phyloP scores from a whole-genome alignment of 164 flowering plant genomes.

The Berberis thunbergii region DNA sequence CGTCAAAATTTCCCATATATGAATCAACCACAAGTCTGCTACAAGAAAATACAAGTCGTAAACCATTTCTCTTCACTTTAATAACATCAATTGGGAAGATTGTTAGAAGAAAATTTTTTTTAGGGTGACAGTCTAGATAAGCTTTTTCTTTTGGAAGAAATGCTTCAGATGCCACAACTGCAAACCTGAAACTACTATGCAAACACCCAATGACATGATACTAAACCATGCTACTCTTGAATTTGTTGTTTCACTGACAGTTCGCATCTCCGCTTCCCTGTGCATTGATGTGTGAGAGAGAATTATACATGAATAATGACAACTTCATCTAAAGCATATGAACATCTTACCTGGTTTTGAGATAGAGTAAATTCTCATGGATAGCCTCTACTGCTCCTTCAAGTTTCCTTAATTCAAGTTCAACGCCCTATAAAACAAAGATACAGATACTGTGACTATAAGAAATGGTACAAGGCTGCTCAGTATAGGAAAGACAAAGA shows the following conservation, averaged over 20 bases:
- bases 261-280: slow-evolving; percentile 78
- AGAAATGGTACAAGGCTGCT: background rate
- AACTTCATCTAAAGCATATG: background rate
- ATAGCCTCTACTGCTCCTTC: slow-evolving; percentile 91
- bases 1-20: background rate
- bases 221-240: slow-evolving; percentile 75
- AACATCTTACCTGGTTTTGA: slow-evolving; percentile 52
- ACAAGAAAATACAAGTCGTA: slow-evolving; percentile 5
- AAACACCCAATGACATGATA: slow-evolving; percentile 69
- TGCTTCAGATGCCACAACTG: slow-evolving; percentile 75
- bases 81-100: background rate
- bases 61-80: background rate
- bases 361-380: slow-evolving; percentile 72
- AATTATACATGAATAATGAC: background rate
- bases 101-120: slow-evolving; percentile 2
- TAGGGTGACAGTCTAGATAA: slow-evolving; percentile 34
- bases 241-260: slow-evolving; percentile 70
- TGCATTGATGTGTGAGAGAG: background rate
- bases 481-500: background rate
- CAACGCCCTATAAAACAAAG: slow-evolving; percentile 56
- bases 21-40: background rate
- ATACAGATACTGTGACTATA: background rate
- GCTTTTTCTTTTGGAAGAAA: slow-evolving; percentile 89
- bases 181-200: slow-evolving; percentile 55
- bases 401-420: slow-evolving; percentile 86